phyloP scores from a whole-genome alignment of 306 rosid genomes.

The Quercus suber region DNA sequence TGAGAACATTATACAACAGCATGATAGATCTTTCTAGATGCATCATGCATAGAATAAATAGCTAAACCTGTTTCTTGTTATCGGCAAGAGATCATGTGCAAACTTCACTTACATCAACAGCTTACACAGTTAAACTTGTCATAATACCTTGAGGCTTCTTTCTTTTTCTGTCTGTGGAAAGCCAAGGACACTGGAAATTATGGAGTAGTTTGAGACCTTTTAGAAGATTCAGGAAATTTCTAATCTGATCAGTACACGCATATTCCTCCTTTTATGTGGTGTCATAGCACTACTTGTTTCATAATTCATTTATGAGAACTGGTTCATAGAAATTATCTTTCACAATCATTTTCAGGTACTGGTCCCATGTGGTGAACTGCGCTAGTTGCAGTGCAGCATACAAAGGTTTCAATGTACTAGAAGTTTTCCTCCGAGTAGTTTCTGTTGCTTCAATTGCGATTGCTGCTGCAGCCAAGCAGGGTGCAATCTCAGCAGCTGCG shows the following conservation, averaged over 20 bases:
- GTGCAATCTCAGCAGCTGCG: constrained; percentile 29
- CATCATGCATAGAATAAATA: background rate
- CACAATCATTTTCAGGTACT: constrained; percentile 47
- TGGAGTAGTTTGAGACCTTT: background rate
- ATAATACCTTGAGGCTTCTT: background rate
- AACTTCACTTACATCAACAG: too few species aligned
- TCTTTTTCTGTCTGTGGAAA: background rate
- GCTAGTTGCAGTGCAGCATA: constrained; percentile 70
- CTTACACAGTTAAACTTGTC: background rate
- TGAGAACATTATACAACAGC: background rate
- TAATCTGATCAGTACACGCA: background rate
- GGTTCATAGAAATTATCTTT: background rate
- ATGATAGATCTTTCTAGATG: background rate
- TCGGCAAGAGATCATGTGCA: too few species aligned
- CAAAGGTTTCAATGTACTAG: constrained; percentile 58
- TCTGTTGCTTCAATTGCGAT: constrained; percentile 63
- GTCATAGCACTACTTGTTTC: background rate
- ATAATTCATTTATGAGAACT: background rate
- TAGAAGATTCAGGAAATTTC: background rate
- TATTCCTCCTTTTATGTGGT: background rate
- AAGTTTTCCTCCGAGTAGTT: constrained; percentile 55
- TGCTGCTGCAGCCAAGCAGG: constrained; percentile 59
- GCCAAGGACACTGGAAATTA: background rate
- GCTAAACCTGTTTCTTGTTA: background rate
- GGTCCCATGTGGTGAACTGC: constrained; percentile 86